Evolutionary conservation across 2,329 filamentous ascomycete genomes (phyloP).

Genomic region (Colletotrichum sp.): DNA sequence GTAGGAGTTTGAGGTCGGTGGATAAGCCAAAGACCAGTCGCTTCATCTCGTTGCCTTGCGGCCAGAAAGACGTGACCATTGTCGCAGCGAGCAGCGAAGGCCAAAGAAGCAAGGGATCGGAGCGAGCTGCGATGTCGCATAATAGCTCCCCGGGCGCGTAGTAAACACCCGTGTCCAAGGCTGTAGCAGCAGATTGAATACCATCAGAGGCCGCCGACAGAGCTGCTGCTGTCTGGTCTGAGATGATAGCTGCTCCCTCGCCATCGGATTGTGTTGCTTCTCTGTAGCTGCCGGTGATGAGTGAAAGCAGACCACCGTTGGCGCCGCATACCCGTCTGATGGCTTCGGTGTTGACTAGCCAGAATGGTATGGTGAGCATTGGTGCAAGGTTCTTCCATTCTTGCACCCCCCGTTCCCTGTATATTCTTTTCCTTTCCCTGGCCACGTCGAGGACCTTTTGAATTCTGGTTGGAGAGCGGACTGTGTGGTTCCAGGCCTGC

Average conservation of each 20-base stretch:
- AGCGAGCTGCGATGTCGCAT: slow-evolving; percentile 50
- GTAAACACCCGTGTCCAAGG: slow-evolving; percentile 35
- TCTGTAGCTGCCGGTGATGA: neutral
- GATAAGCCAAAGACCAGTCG: neutral
- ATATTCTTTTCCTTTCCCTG: slow-evolving; percentile 30
- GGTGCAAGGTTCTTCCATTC: slow-evolving; percentile 49
- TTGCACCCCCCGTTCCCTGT: slow-evolving; percentile 47
- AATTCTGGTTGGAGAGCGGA: neutral
- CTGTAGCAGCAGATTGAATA: slow-evolving; percentile 32
- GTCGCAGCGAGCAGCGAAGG: slow-evolving; percentile 26
- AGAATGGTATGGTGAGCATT: slow-evolving; percentile 50
- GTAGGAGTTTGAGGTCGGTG: neutral
- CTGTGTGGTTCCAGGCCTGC: slow-evolving; percentile 29
- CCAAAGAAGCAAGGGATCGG: slow-evolving; percentile 59
- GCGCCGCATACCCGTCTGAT: slow-evolving; percentile 53
- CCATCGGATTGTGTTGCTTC: neutral
- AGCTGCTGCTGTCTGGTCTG: neutral
- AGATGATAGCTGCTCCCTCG: neutral
- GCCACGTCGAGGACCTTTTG: neutral
- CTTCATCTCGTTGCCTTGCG: neutral
- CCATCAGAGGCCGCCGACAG: slow-evolving; percentile 22
- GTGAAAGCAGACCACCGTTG: slow-evolving; percentile 37
- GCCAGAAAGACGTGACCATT: neutral
- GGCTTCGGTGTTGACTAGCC: slow-evolving; percentile 55
- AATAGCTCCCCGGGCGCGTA: slow-evolving; percentile 63